Percentiles rank a stretch among this genome's conserved stretches.
Evolutionary conservation across 176 grass and related monocot species (phyloP).

Genomic region (Lolium multiflorum): DNA sequence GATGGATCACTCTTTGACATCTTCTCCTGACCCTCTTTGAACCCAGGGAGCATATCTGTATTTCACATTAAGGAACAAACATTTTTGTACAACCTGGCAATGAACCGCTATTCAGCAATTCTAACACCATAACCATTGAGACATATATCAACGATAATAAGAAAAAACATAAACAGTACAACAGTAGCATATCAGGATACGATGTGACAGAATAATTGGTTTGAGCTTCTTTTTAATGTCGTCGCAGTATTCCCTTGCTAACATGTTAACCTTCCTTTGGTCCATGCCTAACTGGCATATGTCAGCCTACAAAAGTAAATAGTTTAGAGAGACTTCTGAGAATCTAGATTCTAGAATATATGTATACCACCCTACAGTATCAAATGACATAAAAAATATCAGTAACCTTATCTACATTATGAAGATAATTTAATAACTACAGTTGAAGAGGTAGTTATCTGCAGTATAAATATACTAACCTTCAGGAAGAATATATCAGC

Average conservation of each 20-base stretch:
- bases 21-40: constrained; percentile 90
- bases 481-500: constrained; percentile 97
- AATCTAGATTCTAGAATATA: not conserved
- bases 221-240: constrained; percentile 94
- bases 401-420: constrained; percentile 15
- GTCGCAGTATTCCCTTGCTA: constrained; percentile 89
- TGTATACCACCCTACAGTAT: not conserved
- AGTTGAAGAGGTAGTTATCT: not conserved
- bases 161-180: not conserved
- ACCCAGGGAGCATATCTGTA: constrained; percentile 94
- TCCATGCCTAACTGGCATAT: constrained; percentile 56
- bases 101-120: not conserved
- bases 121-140: not conserved
- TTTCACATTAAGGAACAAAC: constrained; percentile 30
- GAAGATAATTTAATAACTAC: not conserved
- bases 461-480: constrained; percentile 48
- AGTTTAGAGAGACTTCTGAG: not conserved
- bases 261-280: constrained; percentile 85
- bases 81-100: constrained; percentile 13
- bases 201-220: constrained; percentile 97
- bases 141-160: not conserved
- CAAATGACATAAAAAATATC: constrained; percentile 17
- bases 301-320: constrained; percentile 65
- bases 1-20: constrained; percentile 96
- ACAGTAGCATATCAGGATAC: constrained; percentile 55